A percentile compares a stretch with the other conserved stretches of the same genome.
These are phyloP conservation scores for Lepidium aucheri DNA, from an alignment of 345 rosid species.

Conservation along the genomic window DNA sequence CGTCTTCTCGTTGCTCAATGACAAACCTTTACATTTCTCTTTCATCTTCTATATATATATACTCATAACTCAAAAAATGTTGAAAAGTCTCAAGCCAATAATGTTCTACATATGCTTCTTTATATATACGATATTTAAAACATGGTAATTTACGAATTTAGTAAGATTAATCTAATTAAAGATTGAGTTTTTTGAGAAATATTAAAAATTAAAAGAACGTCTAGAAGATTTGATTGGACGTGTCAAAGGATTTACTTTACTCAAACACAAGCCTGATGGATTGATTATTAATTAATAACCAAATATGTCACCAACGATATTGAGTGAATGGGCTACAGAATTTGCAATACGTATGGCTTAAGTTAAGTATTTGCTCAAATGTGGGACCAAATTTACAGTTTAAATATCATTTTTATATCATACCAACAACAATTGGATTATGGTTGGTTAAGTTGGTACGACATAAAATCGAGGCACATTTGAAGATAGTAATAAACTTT, in stretches of 20 bases:
- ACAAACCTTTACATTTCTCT: conserved; percentile 29
- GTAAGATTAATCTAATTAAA: too few species aligned
- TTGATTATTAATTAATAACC: conserved; percentile 2
- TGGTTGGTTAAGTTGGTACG: not conserved
- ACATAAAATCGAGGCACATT: not conserved
- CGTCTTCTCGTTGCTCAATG: conserved; percentile 18
- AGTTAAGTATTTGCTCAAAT: conserved; percentile 14
- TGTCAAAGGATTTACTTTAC: conserved; percentile 28
- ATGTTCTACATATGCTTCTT: not conserved
- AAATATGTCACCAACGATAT: conserved; percentile 10
- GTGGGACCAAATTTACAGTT: conserved; percentile 6
- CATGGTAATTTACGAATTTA: too few species aligned
- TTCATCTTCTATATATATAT: conserved; percentile 31
- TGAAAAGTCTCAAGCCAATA: not conserved
- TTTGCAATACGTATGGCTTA: conserved; percentile 15
- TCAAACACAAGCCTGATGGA: conserved; percentile 22
- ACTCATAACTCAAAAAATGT: conserved; percentile 5
- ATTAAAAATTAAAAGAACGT: too few species aligned
- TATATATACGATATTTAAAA: conserved; percentile 1
- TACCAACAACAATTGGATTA: not conserved
- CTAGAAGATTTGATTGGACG: conserved; percentile 42
- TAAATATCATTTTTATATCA: not conserved
- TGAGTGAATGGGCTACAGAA: conserved; percentile 2
- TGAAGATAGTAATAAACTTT: not conserved
- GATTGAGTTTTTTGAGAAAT: too few species aligned